phyloP scores from a whole-genome alignment of 352 stramenopile species.

The Labyrinthula sp. region DNA sequence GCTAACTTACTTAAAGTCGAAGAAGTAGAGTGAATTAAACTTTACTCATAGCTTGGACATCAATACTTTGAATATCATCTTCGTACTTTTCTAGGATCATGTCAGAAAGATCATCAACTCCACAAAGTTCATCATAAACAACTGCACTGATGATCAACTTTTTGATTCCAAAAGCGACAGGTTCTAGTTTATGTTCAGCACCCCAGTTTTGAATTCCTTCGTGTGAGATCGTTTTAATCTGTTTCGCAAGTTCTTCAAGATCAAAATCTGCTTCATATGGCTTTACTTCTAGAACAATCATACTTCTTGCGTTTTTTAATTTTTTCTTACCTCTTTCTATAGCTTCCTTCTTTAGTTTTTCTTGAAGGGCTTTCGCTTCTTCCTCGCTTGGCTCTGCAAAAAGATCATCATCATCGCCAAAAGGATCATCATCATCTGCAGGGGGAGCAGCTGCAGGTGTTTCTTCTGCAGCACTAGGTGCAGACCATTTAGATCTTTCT shows the following conservation, averaged over 20 bases:
- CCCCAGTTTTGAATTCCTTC: conserved; percentile 46
- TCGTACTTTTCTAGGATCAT: conserved; percentile 36
- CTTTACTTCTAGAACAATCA: conserved; percentile 39
- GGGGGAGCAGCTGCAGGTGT: conserved; percentile 30
- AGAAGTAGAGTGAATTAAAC: no score
- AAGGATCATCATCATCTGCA: conserved; percentile 38
- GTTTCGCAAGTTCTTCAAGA: conserved; percentile 44
- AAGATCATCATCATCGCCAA: conserved; percentile 40
- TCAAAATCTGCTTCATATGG: conserved; percentile 50
- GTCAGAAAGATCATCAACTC: conserved; percentile 48
- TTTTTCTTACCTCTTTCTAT: conserved; percentile 35
- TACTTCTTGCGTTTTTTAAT: conserved; percentile 36
- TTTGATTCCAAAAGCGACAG: conserved; percentile 52
- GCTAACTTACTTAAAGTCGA: conserved; percentile 34
- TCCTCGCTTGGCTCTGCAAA: no score
- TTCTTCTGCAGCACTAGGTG: conserved; percentile 14
- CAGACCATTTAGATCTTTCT: conserved; percentile 12
- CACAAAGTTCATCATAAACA: conserved; percentile 48
- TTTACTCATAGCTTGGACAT: conserved; percentile 27
- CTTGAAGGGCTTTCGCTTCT: conserved; percentile 31
- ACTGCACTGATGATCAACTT: conserved; percentile 51
- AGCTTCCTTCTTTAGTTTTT: conserved; percentile 35
- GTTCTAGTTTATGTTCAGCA: conserved; percentile 49
- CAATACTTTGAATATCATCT: conserved; percentile 25
- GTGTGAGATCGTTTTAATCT: conserved; percentile 47